These are phyloP conservation scores for Rhizopogon vesiculosus DNA, from an alignment of 768 basidiomycete genomes.

Conservation along the genomic window DNA sequence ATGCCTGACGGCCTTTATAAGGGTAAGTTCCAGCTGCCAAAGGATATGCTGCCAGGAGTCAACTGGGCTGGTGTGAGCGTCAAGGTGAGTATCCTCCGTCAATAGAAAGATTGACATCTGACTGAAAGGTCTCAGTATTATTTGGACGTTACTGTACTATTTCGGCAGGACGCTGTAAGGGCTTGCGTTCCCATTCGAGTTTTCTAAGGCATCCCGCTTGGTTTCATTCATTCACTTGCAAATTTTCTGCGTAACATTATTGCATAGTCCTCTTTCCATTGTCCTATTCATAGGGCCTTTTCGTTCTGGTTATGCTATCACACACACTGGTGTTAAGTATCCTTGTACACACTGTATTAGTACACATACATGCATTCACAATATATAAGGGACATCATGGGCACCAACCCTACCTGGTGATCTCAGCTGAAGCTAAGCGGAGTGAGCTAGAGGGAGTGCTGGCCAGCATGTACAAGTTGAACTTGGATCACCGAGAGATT, in stretches of 20 bases:
- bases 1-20: constrained; percentile 70
- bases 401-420: not conserved
- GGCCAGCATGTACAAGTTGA: no score
- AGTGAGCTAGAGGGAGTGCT: no score
- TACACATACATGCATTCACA: not conserved
- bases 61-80: constrained; percentile 66
- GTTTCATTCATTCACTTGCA: no score
- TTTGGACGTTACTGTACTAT: constrained; percentile 62
- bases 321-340: not conserved
- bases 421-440: no score
- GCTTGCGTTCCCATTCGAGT: constrained; percentile 61
- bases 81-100: constrained; percentile 41
- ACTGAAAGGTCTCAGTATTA: constrained; percentile 49
- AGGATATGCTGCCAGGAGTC: constrained; percentile 59
- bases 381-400: not conserved
- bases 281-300: no score
- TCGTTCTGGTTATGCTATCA: not conserved
- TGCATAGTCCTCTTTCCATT: no score
- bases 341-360: not conserved
- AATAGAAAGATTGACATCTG: not conserved
- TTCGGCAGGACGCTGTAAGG: constrained; percentile 58
- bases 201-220: constrained; percentile 37
- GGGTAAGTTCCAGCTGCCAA: constrained; percentile 48
- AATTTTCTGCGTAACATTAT: not conserved
- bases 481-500: no score